Base-by-base conservation (phyloP, 306 rosid genomes). In the Sicyos edulis region DNA sequence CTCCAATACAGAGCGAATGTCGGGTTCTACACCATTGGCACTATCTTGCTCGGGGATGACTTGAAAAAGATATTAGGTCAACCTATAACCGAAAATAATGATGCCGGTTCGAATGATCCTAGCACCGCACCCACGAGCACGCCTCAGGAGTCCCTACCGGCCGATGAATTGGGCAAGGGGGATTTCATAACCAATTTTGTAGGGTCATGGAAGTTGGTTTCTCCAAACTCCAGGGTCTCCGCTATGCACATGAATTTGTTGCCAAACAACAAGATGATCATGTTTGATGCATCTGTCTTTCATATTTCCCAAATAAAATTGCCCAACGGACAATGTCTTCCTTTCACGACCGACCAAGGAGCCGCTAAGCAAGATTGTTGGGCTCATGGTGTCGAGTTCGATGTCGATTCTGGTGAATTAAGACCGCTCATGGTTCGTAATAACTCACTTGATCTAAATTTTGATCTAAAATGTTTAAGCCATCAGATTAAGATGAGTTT, bases 231-330 rank as follows among this genome's bases (percentile, higher is more conserved):
- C 0, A 92, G 88, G 14, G 92, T 91, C 6, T 86, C 95, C 0
- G 91, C 85, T 68, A 95, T 95, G 99, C 99, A 95, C 1, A 4
- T 85, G 2, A 81, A 77, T n/a, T 61, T 95, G 83, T 82, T 91
- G 58, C 96, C 95, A 7, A 88, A 72, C 68, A 89, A 89, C 47
- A 91, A 83, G 80, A 14, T 89, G 2, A 24, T 80, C 62, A 82
- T 87, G 8, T 82, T 74, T 54, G 99, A 91, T 79, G 78, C 92
- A 72, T 71, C 85, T 0, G 72, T 85, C 24, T 82, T 78, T 21
- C 95, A 70, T 54, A 8, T 52, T 11, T 95, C 99, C 16, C 72
- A 86, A 54, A 73, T 95, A 42, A 72, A 10, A 8, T 76, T 84
- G 21, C 82, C 96, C 2, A 0, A 20, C 5, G 87, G 83, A 8